Evolutionary conservation across 257 asterid species (phyloP).

Genomic region (Rubia yunnanensis): DNA sequence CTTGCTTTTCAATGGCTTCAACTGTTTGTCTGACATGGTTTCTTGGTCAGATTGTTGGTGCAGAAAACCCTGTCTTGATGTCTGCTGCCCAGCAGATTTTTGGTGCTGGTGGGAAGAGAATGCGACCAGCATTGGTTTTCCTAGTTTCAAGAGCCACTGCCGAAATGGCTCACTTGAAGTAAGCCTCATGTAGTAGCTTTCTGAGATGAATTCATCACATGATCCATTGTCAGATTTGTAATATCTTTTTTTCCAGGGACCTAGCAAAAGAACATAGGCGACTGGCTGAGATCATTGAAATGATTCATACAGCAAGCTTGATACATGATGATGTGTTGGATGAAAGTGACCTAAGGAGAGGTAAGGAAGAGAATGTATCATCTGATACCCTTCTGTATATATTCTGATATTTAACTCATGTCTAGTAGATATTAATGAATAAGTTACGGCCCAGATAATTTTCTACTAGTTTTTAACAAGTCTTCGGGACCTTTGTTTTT

Average conservation of each 20-base stretch:
- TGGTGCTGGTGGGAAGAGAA: slow-evolving; percentile 95
- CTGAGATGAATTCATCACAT: slow-evolving; percentile 1
- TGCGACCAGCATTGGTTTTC: slow-evolving; percentile 93
- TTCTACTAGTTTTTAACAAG: not conserved
- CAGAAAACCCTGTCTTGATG: slow-evolving; percentile 91
- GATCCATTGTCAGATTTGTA: slow-evolving; percentile 3
- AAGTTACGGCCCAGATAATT: not conserved
- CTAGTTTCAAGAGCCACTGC: slow-evolving; percentile 91
- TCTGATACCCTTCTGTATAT: not conserved
- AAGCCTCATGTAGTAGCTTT: slow-evolving; percentile 23
- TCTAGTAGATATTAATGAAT: not conserved
- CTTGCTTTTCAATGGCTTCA: not conserved
- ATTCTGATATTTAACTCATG: not conserved
- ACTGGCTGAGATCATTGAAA: slow-evolving; percentile 93
- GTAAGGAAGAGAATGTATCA: slow-evolving; percentile 25
- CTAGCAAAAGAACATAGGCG: slow-evolving; percentile 80
- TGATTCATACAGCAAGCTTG: slow-evolving; percentile 98
- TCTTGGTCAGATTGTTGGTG: slow-evolving; percentile 73
- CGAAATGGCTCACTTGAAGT: slow-evolving; percentile 64
- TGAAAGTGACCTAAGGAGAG: slow-evolving; percentile 93
- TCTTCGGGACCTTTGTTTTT: not conserved
- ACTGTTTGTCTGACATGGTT: slow-evolving; percentile 20
- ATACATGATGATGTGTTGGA: slow-evolving; percentile 93
- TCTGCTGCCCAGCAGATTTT: slow-evolving; percentile 98
- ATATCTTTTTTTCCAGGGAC: slow-evolving; percentile 44